Percentiles rank a stretch among this genome's conserved stretches.
Evolutionary conservation across 2,329 filamentous ascomycete species (phyloP).

Genomic region (Colletotrichum incanum): DNA sequence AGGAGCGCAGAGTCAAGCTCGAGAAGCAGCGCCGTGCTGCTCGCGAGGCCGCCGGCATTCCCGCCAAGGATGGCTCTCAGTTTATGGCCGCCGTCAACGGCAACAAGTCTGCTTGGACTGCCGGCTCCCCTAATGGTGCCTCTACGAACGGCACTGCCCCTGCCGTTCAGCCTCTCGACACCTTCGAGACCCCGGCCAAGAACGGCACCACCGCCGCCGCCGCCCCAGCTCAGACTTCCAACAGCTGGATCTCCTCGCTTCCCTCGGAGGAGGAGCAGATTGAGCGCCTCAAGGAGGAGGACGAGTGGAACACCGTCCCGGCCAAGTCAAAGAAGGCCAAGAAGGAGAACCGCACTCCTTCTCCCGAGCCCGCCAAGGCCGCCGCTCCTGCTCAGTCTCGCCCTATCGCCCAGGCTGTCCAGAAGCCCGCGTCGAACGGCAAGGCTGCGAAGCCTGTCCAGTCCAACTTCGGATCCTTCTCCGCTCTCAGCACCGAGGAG

Average conservation of each 20-base stretch:
- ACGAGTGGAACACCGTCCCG: constrained; percentile 74
- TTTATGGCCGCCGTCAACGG: constrained; percentile 65
- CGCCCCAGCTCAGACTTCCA: constrained; percentile 53
- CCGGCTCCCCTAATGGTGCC: constrained; percentile 53
- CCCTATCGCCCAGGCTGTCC: constrained; percentile 49
- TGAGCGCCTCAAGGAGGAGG: constrained; percentile 67
- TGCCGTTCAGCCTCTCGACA: constrained; percentile 70
- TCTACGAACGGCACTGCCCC: constrained; percentile 51
- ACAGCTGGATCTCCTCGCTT: constrained; percentile 66
- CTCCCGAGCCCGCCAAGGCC: constrained; percentile 53
- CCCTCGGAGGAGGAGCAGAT: constrained; percentile 76
- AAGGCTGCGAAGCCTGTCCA: constrained; percentile 50
- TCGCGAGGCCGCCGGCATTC: constrained; percentile 84
- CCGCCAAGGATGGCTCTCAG: constrained; percentile 84
- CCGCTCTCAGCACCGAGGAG: constrained; percentile 62
- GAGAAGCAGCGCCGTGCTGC: constrained; percentile 89
- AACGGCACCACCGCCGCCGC: constrained; percentile 53
- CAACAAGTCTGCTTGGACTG: constrained; percentile 61
- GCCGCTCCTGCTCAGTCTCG: constrained; percentile 46
- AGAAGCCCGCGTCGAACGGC: constrained; percentile 50
- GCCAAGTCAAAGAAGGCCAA: constrained; percentile 62
- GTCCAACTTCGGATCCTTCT: constrained; percentile 63
- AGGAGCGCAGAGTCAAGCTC: constrained; percentile 80
- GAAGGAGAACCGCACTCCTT: constrained; percentile 58
- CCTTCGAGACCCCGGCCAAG: constrained; percentile 61